phyloP scores from a whole-genome alignment of 768 basidiomycete species.

The Leccinellum luteum region DNA sequence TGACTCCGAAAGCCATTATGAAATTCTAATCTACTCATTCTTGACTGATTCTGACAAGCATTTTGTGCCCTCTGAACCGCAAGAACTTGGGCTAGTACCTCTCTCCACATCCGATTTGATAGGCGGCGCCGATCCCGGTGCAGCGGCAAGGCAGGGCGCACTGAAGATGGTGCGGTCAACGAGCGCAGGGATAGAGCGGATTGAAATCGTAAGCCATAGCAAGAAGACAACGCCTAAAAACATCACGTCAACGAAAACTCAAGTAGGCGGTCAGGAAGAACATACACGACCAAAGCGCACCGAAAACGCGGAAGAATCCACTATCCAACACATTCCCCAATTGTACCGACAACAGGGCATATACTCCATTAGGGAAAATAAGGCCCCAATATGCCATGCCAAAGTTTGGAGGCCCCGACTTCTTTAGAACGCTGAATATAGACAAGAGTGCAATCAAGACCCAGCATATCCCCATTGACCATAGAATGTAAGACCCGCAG shows the following conservation, averaged over 20 bases:
- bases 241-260: background rate
- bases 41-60: background rate
- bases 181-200: constrained; percentile 43
- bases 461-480: constrained; percentile 58
- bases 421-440: constrained; percentile 32
- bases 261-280: background rate
- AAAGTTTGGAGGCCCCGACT: constrained; percentile 39
- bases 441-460: constrained; percentile 43
- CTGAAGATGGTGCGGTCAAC: constrained; percentile 47
- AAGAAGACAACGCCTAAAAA: constrained; percentile 39
- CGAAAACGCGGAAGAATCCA: constrained; percentile 49
- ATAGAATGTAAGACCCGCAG: constrained; percentile 45
- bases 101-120: constrained; percentile 10
- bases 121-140: background rate
- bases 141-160: constrained; percentile 40
- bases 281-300: constrained; percentile 52
- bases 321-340: constrained; percentile 49
- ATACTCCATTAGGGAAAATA: constrained; percentile 56
- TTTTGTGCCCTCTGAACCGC: background rate
- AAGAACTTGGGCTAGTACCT: background rate
- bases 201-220: constrained; percentile 42
- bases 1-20: background rate
- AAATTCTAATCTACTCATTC: background rate
- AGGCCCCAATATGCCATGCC: constrained; percentile 52
- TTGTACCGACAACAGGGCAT: constrained; percentile 47